Evolutionary conservation across 2,329 filamentous ascomycete genomes (phyloP), one percentile per base, ranked within the genome.

Genomic region (Nectriaceae sp.): DNA sequence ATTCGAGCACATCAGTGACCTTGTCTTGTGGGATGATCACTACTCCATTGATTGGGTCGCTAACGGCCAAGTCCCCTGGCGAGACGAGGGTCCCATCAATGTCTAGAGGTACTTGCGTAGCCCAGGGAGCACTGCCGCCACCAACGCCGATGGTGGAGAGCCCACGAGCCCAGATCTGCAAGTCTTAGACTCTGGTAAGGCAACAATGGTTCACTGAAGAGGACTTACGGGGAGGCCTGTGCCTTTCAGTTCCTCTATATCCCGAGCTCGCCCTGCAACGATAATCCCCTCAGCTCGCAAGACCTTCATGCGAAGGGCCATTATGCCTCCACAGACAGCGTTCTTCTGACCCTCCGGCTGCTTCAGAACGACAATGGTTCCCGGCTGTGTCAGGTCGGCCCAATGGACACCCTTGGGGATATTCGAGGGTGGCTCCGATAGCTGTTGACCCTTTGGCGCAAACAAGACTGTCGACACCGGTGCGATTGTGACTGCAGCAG

Each of bases 311-410:
- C 88, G 75, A 22, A 80, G 72, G 4, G 85, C 88, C 79, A 90
- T 88, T 55, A 91, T 89, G 16, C 88, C 88, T n/a, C 88, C 88
- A 5, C 89, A 77, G 6, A 89, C 78, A 5, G 88, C 88, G 67
- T 88, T 89, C 43, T 76, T 77, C 64, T 90, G 86, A 1, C 74
- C 76, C 0, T 72, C 61, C 0, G 87, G 85, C 60, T 90, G 87
- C 52, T 82, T 79, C 49, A 90, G 76, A 4, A 91, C 71, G 4
- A 85, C 80, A 44, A 90, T 76, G 2, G 83, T 86, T 6, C 75
- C 78, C 0, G 77, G 70, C 21, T 79, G 68, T 2, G 82, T 78
- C 36, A 82, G 70, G 66, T 92, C 88, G 31, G 84, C 85, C 78
- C 85, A 91, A 59, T 90, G 88, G 5, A 75, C 79, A 6, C 75